Evolutionary conservation across 164 flowering plant species (phyloP).

Genomic region (Dillenia turbinata): DNA sequence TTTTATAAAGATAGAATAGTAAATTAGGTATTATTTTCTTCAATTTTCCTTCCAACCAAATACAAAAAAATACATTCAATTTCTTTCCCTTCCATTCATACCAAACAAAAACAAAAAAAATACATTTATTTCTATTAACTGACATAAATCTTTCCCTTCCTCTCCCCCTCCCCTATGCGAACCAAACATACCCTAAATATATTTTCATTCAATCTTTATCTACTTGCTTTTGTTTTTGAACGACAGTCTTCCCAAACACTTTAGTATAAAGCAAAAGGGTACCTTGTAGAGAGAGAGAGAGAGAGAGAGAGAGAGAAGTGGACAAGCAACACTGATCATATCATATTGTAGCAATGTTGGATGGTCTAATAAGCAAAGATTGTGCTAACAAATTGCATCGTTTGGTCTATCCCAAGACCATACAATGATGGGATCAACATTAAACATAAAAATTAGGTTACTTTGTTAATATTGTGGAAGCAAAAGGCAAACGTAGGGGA

Average conservation of each 20-base stretch:
- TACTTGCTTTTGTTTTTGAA: constrained; percentile 19
- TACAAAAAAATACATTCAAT: too few relatives aligned
- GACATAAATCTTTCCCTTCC: too few relatives aligned
- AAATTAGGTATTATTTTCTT: too few relatives aligned
- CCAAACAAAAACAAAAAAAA: too few relatives aligned
- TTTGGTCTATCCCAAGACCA: constrained; percentile 8
- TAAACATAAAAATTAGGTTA: neutral
- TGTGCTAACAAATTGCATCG: neutral
- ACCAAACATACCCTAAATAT: too few relatives aligned
- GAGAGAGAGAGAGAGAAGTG: neutral
- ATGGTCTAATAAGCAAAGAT: neutral
- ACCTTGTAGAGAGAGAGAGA: too few relatives aligned
- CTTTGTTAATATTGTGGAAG: constrained; percentile 15
- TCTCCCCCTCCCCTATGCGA: too few relatives aligned
- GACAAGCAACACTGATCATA: neutral
- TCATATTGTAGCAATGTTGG: neutral
- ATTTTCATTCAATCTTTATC: constrained; percentile 4
- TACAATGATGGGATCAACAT: constrained; percentile 32
- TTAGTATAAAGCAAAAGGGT: constrained; percentile 12
- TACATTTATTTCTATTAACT: too few relatives aligned
- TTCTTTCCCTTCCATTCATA: too few relatives aligned
- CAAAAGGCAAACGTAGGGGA: constrained; percentile 8
- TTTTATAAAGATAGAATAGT: too few relatives aligned
- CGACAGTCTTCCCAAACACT: constrained; percentile 20
- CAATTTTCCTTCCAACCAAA: too few relatives aligned